A percentile compares a stretch with the other conserved stretches of the same genome.
Conservation (phyloP, 2,329 filamentous ascomycete genomes). For the Phaeosphaeria sp. region DNA sequence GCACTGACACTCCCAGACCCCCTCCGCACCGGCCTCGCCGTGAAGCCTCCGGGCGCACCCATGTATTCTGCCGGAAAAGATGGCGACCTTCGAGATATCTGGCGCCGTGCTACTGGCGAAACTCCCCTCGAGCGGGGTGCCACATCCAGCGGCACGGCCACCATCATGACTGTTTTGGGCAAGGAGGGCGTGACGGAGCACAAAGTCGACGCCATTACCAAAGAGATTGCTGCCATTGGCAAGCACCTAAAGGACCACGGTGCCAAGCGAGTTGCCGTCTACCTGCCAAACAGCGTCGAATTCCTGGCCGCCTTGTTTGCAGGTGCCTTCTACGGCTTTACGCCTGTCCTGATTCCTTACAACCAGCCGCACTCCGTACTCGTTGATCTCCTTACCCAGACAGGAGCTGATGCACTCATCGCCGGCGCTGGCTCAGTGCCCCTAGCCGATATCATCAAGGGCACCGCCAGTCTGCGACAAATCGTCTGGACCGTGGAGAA, state of each 20-base stretch:
- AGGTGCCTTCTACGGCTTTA: conserved; percentile 87
- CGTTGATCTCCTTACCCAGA: conserved; percentile 73
- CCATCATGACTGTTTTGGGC: conserved; percentile 80
- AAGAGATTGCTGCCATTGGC: conserved; percentile 87
- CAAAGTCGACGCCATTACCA: conserved; percentile 72
- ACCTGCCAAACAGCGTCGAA: conserved; percentile 92
- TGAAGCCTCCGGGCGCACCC: conserved; percentile 79
- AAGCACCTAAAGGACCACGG: conserved; percentile 73
- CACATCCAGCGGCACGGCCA: conserved; percentile 69
- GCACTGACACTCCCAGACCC: conserved; percentile 39
- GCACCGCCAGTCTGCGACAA: conserved; percentile 72
- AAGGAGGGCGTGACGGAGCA: conserved; percentile 77
- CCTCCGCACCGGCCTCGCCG: conserved; percentile 60
- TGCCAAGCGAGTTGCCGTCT: conserved; percentile 79
- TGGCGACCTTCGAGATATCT: conserved; percentile 90
- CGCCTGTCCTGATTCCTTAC: conserved; percentile 84
- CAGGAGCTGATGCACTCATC: conserved; percentile 80
- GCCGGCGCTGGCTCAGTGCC: conserved; percentile 87
- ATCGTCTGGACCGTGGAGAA: conserved; percentile 93
- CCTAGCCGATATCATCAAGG: conserved; percentile 73
- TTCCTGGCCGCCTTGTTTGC: conserved; percentile 82
- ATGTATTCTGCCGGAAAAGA: conserved; percentile 85
- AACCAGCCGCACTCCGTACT: conserved; percentile 74
- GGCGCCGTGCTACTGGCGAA: conserved; percentile 75
- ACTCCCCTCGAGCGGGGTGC: conserved; percentile 68